Base-by-base conservation (phyloP, 2,329 filamentous ascomycete genomes). In the Eurotiales sp. region DNA sequence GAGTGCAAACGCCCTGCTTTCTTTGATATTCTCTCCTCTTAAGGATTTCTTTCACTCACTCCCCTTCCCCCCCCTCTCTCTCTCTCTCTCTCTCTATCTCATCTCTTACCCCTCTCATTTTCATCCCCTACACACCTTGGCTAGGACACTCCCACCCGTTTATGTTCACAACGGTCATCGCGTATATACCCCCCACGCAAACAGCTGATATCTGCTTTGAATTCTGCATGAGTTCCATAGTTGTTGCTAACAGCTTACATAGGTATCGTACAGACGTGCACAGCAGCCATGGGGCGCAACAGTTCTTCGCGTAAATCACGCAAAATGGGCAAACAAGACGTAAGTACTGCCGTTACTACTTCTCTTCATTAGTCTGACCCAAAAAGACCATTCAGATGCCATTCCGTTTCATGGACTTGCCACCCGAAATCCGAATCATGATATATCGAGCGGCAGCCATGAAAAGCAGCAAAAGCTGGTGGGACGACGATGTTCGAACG, bases 371-470 rank as follows among this genome's bases (percentile, higher is more conserved):
- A 27, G 7, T 15, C 29, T 32, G 19, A 46, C 29, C 5, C 4
- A 25, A 40, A n/a, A 40, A 40, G 12, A 29, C 42, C 4, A n/a
- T 45, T 4, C 17, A 30, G 23, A 2, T 25, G n/a, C 34, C 34
- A 19, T 48, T 48, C 34, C 14, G 30, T n/a, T 17, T 48, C 23
- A 48, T 48, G 46, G 36, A 48, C n/a, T 37, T 48, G 30, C 46
- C 46, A 11, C 2, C 34, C 2, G 46, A 48, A n/a, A 8, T 48
- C 6, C 32, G 46, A 1, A 21, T 21, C 19, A 14, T 19, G 8
- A 14, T 48, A 5, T 48, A 41, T 17, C 46, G 21, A 7, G 34
- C 19, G 12, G 34, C 41, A 3, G 34, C 29, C 14, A 8, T 12
- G 6, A 25, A 25, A 14, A 23, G 3, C 2, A 21, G 2, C 40